Conservation (phyloP, 768 basidiomycete genomes). For the Suillus paluster region DNA sequence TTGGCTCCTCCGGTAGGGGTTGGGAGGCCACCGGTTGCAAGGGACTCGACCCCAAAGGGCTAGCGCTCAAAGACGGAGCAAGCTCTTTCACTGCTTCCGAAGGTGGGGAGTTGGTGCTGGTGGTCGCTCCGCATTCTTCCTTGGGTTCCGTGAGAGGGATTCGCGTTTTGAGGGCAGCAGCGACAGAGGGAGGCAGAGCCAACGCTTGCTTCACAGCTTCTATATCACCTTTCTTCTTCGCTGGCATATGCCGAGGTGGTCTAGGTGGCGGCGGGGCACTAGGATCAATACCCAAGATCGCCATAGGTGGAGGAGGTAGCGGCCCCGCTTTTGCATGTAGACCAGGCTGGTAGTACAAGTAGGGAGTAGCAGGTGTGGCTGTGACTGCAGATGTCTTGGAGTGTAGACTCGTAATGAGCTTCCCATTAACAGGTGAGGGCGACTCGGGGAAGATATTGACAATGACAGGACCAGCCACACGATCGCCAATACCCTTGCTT, state of each 20-base stretch:
- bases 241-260: constrained; percentile 64
- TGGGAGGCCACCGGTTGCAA: not conserved
- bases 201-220: constrained; percentile 63
- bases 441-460: constrained; percentile 48
- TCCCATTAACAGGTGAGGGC: constrained; percentile 20
- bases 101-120: not conserved
- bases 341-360: constrained; percentile 67
- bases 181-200: constrained; percentile 60
- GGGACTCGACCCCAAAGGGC: not conserved
- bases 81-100: not conserved
- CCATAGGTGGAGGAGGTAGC: constrained; percentile 69
- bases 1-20: not conserved
- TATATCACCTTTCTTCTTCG: constrained; percentile 51
- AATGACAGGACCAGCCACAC: constrained; percentile 67
- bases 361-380: constrained; percentile 39
- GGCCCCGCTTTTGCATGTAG: constrained; percentile 75
- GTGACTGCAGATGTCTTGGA: constrained; percentile 29
- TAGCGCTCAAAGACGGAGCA: not conserved
- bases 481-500: constrained; percentile 58
- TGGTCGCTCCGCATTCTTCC: not conserved
- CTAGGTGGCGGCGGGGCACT: constrained; percentile 59
- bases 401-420: constrained; percentile 20
- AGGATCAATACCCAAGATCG: constrained; percentile 52
- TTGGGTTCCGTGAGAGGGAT: not conserved
- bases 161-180: constrained; percentile 40